Base-by-base conservation (phyloP, 78 protist genomes). In the Andalucia godoyi region DNA sequence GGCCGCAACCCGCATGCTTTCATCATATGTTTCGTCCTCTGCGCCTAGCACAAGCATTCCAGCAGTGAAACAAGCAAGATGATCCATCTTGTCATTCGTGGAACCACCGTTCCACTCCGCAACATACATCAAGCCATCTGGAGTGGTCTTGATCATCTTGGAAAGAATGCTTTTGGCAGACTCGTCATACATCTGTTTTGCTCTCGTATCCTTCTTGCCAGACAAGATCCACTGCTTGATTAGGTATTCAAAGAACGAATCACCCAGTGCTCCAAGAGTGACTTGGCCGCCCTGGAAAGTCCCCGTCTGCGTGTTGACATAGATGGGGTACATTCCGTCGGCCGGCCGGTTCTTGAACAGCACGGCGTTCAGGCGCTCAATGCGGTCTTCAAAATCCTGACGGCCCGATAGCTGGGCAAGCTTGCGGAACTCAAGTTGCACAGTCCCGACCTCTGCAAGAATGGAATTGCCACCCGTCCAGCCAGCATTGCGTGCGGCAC, bases 51-150 rank as follows among this genome's bases (percentile, higher is more conserved):
- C 87, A 21, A 88, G 69, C 94, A 91, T 88, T 36, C 94, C 96
- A 36, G 83, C 90, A 6, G 78, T 74, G 47, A 88, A 87, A 71
- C 96, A 91, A 4, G 88, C 92, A 9, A 91, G 47, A 38, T 87
- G 89, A 52, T 88, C 96, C 88, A 85, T 74, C 23, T 68, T 76
- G 30, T 40, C 59, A 33, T 43, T 9, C 21, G 18, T 36, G 21
- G 15, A 29, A 15, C 75, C 45, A 25, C 40, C 17, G 1, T 47
- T 32, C 12, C 21, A 36, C 27, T 73, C 81, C 8, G 77, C 62
- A 4, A 76, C 10, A 32, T 72, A 76, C 9, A 41, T 30, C 40
- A 29, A 37, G 27, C 29, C 49, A 9, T 4, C 2, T 2, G 74
- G 55, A 40, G 25, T 1, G 39, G 52, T 38, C 23, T 70, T 63